These are phyloP conservation scores for Arthrobotrys pseudoclavata DNA, from an alignment of 2,329 filamentous ascomycete genomes.

Conservation along the genomic window DNA sequence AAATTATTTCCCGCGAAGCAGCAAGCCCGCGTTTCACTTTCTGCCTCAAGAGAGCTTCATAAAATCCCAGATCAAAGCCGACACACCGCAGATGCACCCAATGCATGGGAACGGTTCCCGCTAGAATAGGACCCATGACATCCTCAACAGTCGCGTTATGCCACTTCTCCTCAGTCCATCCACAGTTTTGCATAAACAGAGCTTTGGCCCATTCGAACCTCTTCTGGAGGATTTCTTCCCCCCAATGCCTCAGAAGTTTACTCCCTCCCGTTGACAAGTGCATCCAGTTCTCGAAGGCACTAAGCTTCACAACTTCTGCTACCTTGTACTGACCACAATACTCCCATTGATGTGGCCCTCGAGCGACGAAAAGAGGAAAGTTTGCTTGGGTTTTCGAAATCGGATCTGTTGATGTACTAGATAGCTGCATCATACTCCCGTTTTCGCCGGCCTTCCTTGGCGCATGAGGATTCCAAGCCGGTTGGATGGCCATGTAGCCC, in stretches of 20 bases:
- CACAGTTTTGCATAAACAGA: slow-evolving; percentile 28
- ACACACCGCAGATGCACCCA: slow-evolving; percentile 56
- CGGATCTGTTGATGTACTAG: slow-evolving; percentile 9
- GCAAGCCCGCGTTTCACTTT: slow-evolving; percentile 23
- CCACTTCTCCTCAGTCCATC: slow-evolving; percentile 43
- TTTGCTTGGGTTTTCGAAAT: slow-evolving; percentile 31
- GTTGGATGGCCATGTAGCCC: slow-evolving; percentile 47
- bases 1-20: not conserved
- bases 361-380: slow-evolving; percentile 46
- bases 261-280: slow-evolving; percentile 22
- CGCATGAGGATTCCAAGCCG: slow-evolving; percentile 52
- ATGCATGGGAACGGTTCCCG: slow-evolving; percentile 37
- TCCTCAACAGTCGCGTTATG: slow-evolving; percentile 6
- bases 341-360: slow-evolving; percentile 41
- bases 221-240: slow-evolving; percentile 34
- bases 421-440: slow-evolving; percentile 51
- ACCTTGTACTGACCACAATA: slow-evolving; percentile 52
- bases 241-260: slow-evolving; percentile 45
- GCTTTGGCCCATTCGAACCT: slow-evolving; percentile 43
- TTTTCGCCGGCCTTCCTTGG: slow-evolving; percentile 42
- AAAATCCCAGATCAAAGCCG: slow-evolving; percentile 34
- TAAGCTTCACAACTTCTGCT: slow-evolving; percentile 34
- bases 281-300: slow-evolving; percentile 35
- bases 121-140: slow-evolving; percentile 17
- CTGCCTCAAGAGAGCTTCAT: slow-evolving; percentile 31